phyloP scores from a whole-genome alignment of 176 grass and related monocot species.

The Pontederia crassipes region DNA sequence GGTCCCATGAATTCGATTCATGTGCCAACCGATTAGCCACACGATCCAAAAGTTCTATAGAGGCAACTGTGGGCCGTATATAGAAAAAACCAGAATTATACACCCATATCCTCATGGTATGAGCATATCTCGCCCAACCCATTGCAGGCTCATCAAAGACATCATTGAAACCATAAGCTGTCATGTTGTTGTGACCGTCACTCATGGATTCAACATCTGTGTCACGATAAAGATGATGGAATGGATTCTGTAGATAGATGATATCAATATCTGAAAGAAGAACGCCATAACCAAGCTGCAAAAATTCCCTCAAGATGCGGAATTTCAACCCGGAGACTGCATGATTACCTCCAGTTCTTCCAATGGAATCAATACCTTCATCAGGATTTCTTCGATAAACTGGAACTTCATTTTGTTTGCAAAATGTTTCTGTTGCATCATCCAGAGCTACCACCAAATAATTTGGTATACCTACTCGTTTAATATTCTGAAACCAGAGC shows the following conservation, averaged over 20 bases:
- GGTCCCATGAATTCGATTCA: constrained; percentile 83
- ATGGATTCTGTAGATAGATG: constrained; percentile 89
- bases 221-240: constrained; percentile 83
- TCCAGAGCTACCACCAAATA: constrained; percentile 92
- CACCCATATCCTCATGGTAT: constrained; percentile 97
- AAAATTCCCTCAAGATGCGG: constrained; percentile 79
- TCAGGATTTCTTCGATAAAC: constrained; percentile 75
- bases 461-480: constrained; percentile 79
- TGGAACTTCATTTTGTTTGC: constrained; percentile 59
- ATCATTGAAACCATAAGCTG: constrained; percentile 89
- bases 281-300: constrained; percentile 91
- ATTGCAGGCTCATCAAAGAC: constrained; percentile 94
- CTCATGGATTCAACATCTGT: constrained; percentile 95
- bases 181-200: constrained; percentile 85
- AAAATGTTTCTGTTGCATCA: constrained; percentile 54
- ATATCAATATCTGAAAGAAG: constrained; percentile 93
- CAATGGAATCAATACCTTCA: constrained; percentile 66
- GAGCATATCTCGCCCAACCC: constrained; percentile 98
- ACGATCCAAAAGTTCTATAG: constrained; percentile 92
- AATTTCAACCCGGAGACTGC: constrained; percentile 93
- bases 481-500: constrained; percentile 85
- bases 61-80: constrained; percentile 79
- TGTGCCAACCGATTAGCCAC: constrained; percentile 54
- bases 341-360: constrained; percentile 71
- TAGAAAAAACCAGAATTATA: constrained; percentile 99